Percentiles rank a stretch among this genome's conserved stretches.
Evolutionary conservation across 1,139 yeast genomes (phyloP).

Genomic region (Scheffersomyces illinoinensis): DNA sequence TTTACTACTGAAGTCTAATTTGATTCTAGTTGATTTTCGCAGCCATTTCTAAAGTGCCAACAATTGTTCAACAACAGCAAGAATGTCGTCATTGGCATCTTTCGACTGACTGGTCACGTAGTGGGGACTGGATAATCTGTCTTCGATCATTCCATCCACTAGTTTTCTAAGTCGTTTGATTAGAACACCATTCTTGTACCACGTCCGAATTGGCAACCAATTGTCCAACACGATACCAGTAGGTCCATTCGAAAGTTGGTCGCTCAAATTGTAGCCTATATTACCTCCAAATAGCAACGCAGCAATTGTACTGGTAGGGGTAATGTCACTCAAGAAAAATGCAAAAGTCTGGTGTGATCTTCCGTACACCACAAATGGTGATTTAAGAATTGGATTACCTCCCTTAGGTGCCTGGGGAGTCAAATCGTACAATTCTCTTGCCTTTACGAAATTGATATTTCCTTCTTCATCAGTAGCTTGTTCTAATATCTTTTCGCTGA

Average conservation of each 20-base stretch:
- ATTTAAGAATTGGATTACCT: conserved; percentile 30
- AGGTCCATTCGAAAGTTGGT: conserved; percentile 42
- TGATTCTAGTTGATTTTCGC: not conserved
- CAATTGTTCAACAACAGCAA: not conserved
- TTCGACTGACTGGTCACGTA: conserved; percentile 6
- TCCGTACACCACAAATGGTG: conserved; percentile 58
- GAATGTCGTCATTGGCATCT: conserved; percentile 8
- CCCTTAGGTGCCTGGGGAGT: conserved; percentile 34
- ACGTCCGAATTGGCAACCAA: conserved; percentile 85
- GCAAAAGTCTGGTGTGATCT: conserved; percentile 66
- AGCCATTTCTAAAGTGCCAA: not conserved
- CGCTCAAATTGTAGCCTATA: conserved; percentile 64
- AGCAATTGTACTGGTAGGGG: conserved; percentile 75
- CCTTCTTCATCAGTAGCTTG: conserved; percentile 41
- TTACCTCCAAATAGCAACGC: conserved; percentile 79
- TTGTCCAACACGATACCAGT: conserved; percentile 35
- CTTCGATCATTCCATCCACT: conserved; percentile 67
- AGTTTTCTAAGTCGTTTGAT: conserved; percentile 66
- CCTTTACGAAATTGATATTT: conserved; percentile 30
- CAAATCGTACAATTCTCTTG: conserved; percentile 27
- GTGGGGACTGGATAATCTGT: conserved; percentile 38
- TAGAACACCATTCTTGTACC: conserved; percentile 93
- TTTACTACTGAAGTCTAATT: too few relatives aligned
- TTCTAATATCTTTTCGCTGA: conserved; percentile 17
- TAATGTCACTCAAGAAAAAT: conserved; percentile 68